Percentiles rank a stretch among this genome's conserved stretches.
Conservation (phyloP, 2,329 filamentous ascomycete genomes). For the Beauveria asiatica region DNA sequence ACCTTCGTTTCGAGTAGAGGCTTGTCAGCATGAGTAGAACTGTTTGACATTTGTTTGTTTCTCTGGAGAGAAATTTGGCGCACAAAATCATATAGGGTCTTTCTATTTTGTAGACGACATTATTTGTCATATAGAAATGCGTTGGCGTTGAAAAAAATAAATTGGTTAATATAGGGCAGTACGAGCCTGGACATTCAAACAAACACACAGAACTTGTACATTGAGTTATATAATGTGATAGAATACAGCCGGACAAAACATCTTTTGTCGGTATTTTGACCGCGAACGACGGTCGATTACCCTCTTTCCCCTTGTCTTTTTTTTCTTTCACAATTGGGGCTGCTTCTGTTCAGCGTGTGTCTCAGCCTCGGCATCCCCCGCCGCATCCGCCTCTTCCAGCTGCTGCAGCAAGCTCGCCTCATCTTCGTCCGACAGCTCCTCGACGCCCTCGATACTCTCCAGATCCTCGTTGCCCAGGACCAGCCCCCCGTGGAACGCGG, state of each 20-base stretch:
- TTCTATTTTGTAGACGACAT: not conserved
- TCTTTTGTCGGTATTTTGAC: not conserved
- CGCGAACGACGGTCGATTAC: not conserved
- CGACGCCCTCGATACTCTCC: conserved; percentile 21
- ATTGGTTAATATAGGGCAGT: not conserved
- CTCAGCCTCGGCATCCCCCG: conserved; percentile 17
- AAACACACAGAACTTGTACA: not conserved
- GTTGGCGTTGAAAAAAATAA: not conserved
- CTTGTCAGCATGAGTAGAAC: not conserved
- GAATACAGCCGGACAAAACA: not conserved
- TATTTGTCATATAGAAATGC: not conserved
- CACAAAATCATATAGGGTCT: not conserved
- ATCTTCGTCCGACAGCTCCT: conserved; percentile 32
- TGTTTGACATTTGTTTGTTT: not conserved
- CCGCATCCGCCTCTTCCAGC: conserved; percentile 23
- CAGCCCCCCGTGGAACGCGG: conserved; percentile 35
- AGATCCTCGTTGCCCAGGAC: conserved; percentile 21
- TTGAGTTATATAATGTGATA: conserved; percentile 5
- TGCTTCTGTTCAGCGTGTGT: conserved; percentile 10
- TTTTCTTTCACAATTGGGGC: conserved; percentile 9
- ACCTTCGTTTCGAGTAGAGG: conserved; percentile 47
- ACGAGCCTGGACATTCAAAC: not conserved
- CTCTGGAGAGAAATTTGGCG: not conserved
- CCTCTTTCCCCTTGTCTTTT: not conserved
- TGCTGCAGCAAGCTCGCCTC: conserved; percentile 24